Evolutionary conservation across 306 rosid species (phyloP).

Genomic region (Carpinus fangiana): DNA sequence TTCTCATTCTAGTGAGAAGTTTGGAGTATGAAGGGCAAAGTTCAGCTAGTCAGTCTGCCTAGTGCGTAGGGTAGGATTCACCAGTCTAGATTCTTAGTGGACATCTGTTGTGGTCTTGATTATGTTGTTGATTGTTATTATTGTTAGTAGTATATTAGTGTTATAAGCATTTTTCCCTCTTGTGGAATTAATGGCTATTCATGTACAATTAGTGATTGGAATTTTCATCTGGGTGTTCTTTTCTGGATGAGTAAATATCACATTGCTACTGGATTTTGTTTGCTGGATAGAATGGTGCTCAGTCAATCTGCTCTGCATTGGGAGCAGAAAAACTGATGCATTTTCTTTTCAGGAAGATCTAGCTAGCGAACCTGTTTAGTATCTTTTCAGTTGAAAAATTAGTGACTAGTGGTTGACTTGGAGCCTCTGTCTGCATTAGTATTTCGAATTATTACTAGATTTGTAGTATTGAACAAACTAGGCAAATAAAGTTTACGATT

Average conservation of each 20-base stretch:
- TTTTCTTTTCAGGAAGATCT: neutral
- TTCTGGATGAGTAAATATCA: neutral
- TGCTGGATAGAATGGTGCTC: neutral
- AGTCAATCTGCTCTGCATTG: neutral
- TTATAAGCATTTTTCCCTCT: constrained; percentile 3
- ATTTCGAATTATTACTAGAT: no score
- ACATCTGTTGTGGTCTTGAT: constrained; percentile 6
- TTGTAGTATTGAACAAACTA: no score
- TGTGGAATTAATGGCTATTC: constrained; percentile 8
- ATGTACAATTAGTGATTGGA: neutral
- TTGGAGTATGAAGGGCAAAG: constrained; percentile 31
- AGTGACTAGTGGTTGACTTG: no score
- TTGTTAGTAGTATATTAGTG: neutral
- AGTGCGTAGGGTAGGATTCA: constrained; percentile 32
- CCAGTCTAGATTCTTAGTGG: constrained; percentile 20
- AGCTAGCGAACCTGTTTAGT: neutral
- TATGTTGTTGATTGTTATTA: constrained; percentile 10
- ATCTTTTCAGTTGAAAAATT: neutral
- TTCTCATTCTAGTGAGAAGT: constrained; percentile 17
- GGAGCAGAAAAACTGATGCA: neutral
- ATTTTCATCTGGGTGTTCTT: neutral
- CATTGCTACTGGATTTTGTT: constrained; percentile 3
- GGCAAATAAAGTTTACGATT: no score
- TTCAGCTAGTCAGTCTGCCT: constrained; percentile 29
- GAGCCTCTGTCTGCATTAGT: no score